Conservation (phyloP, 2,329 filamentous ascomycete genomes). For the Elsinoe australis region DNA sequence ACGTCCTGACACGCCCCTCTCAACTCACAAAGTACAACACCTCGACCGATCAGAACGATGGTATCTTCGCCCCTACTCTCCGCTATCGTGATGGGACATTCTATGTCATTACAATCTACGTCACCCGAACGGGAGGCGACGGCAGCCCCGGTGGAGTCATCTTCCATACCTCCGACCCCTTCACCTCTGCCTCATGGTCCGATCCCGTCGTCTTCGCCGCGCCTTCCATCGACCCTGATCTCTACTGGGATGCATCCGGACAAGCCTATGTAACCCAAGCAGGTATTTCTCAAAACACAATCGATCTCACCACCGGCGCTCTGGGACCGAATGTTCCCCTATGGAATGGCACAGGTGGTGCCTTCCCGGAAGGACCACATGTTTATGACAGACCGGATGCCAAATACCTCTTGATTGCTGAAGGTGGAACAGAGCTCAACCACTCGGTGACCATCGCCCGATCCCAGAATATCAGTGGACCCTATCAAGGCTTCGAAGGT, state of each 20-base stretch:
- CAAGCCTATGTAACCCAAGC: slow-evolving; percentile 39
- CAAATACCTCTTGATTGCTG: slow-evolving; percentile 32
- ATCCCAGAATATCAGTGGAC: slow-evolving; percentile 31
- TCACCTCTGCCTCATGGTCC: slow-evolving; percentile 39
- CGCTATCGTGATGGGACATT: slow-evolving; percentile 35
- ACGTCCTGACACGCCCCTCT: slow-evolving; percentile 31
- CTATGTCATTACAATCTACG: slow-evolving; percentile 31
- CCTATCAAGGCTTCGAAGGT: slow-evolving; percentile 23
- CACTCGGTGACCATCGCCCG: slow-evolving; percentile 36
- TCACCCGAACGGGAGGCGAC: slow-evolving; percentile 23
- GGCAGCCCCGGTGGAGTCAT: slow-evolving; percentile 38
- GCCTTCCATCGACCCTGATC: slow-evolving; percentile 23
- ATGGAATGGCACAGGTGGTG: slow-evolving; percentile 33
- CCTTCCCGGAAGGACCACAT: slow-evolving; percentile 33
- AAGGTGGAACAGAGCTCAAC: slow-evolving; percentile 36
- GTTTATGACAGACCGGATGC: slow-evolving; percentile 31
- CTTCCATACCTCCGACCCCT: slow-evolving; percentile 41
- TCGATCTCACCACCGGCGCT: slow-evolving; percentile 32
- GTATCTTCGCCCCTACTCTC: slow-evolving; percentile 37
- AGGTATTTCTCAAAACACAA: slow-evolving; percentile 28
- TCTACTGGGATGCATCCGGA: slow-evolving; percentile 27
- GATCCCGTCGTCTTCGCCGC: slow-evolving; percentile 42
- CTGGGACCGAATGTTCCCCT: slow-evolving; percentile 24
- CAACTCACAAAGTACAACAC: slow-evolving; percentile 33
- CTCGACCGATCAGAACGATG: slow-evolving; percentile 27